Evolutionary conservation across 2,329 filamentous ascomycete species (phyloP).

Genomic region (Xylariaceae sp.): DNA sequence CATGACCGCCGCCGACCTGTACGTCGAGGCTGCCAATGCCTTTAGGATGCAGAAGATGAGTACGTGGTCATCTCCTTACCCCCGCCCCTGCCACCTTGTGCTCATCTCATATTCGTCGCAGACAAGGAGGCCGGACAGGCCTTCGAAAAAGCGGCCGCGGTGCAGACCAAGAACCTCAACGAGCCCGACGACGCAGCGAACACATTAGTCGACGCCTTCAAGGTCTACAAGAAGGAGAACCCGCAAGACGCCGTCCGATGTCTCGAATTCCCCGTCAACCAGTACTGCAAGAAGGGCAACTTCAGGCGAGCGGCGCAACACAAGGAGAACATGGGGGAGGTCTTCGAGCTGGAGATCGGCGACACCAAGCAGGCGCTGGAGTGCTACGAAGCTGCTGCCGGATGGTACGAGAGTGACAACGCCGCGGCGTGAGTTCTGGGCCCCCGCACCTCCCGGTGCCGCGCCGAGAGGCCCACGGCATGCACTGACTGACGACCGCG

Average conservation of each 20-base stretch:
- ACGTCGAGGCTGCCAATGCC: constrained; percentile 81
- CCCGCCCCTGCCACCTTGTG: background rate
- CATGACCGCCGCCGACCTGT: constrained; percentile 81
- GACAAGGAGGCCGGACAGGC: constrained; percentile 79
- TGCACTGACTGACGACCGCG: constrained; percentile 3
- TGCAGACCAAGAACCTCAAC: constrained; percentile 74
- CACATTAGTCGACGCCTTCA: constrained; percentile 83
- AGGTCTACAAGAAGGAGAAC: constrained; percentile 81
- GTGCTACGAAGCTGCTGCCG: constrained; percentile 76
- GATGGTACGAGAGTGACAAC: constrained; percentile 85
- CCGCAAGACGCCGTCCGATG: constrained; percentile 77
- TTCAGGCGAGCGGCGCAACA: constrained; percentile 84
- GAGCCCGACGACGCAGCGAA: constrained; percentile 92
- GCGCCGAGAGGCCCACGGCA: too few species aligned
- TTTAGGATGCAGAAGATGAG: constrained; percentile 83
- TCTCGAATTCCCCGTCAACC: constrained; percentile 69
- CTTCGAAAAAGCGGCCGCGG: constrained; percentile 77
- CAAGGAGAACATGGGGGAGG: constrained; percentile 80
- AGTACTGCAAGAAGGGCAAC: constrained; percentile 85
- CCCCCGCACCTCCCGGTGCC: too few species aligned
- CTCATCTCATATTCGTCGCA: constrained; percentile 25
- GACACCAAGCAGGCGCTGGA: constrained; percentile 73
- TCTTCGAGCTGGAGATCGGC: constrained; percentile 74
- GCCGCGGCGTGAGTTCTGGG: constrained; percentile 60
- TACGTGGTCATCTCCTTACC: constrained; percentile 31